A percentile compares a stretch with the other conserved stretches of the same genome.
Conservation (phyloP, 2,329 filamentous ascomycete species). For the Mariannaea elegans region DNA sequence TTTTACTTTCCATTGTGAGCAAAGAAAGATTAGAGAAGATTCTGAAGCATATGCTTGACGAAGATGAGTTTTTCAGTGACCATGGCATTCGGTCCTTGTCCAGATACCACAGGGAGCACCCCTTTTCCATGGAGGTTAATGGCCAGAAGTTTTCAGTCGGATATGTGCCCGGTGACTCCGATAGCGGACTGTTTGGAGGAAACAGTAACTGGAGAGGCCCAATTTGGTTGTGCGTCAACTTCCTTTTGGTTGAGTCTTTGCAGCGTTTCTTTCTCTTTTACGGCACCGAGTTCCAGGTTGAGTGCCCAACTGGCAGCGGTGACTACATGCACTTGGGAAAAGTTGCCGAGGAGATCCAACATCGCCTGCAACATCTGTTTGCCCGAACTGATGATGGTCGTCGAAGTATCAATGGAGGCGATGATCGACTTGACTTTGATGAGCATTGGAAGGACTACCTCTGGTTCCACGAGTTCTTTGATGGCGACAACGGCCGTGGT, state of each 20-base stretch:
- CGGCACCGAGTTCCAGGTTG: slow-evolving; percentile 85
- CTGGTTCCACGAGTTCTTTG: slow-evolving; percentile 98
- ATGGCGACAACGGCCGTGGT: slow-evolving; percentile 88
- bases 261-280: slow-evolving; percentile 97
- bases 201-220: slow-evolving; percentile 99
- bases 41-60: slow-evolving; percentile 89
- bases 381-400: slow-evolving; percentile 84
- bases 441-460: slow-evolving; percentile 85
- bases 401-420: slow-evolving; percentile 86
- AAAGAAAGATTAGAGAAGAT: slow-evolving; percentile 93
- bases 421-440: slow-evolving; percentile 88
- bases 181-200: slow-evolving; percentile 92
- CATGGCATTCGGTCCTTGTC: slow-evolving; percentile 93
- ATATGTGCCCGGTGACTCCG: slow-evolving; percentile 95
- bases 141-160: slow-evolving; percentile 87
- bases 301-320: slow-evolving; percentile 92
- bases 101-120: slow-evolving; percentile 88
- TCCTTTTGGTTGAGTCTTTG: slow-evolving; percentile 91
- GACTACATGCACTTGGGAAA: slow-evolving; percentile 96
- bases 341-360: slow-evolving; percentile 93
- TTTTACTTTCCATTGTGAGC: slow-evolving; percentile 89
- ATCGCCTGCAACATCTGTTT: slow-evolving; percentile 92
- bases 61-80: slow-evolving; percentile 90
- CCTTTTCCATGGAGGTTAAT: slow-evolving; percentile 95
- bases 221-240: slow-evolving; percentile 97